Evolutionary conservation across 768 basidiomycete species (phyloP), one percentile per base, ranked within the genome.

Genomic region (Austroboletus eburneus): DNA sequence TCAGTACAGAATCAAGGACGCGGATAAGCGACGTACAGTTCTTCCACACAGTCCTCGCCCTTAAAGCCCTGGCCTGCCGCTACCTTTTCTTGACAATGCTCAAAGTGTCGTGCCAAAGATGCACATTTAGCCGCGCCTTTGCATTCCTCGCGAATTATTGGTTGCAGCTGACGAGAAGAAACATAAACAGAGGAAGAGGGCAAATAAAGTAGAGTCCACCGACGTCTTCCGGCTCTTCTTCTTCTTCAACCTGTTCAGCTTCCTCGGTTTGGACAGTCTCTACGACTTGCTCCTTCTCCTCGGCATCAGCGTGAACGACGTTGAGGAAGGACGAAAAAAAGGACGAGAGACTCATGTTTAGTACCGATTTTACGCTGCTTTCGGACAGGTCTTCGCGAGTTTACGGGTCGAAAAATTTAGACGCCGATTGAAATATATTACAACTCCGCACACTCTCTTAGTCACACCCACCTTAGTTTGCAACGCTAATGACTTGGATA

Each of bases 1-100:
- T 55, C 22, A 51, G 34, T 18, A 30, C 20, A 49, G 13, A 27
- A 45, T 13, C 41, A 5, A 33, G 27, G 33, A 23, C 9, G 39
- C 10, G 40, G 13, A 32, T 24, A 4, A 4, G 29, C 39, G n/a
- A 78, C 85, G 66, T 57, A 88, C 87, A 91, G 65, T 76, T 91
- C 91, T 70, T 92, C 89, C 30, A 93, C 86, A 62, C 91, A 95
- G 63, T 94, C 91, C 74, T 95, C 93, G 52, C 82, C 82, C 64
- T 89, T 84, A 79, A 78, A 91, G 32, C 91, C 92, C 59, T 92
- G 62, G 22, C 92, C 93, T 24, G 73, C 75, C 49, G 80, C 69
- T 39, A 96, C 83, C 71, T 91, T 93, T 68, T 93, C 87, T 63
- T 88, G 79, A 68, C 93, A 95, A 62, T 93, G 88, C 49, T 85